Percentiles rank a stretch among this genome's conserved stretches.
phyloP scores from a whole-genome alignment of 2,329 filamentous ascomycete genomes.

The Penicillium rolfsii region DNA sequence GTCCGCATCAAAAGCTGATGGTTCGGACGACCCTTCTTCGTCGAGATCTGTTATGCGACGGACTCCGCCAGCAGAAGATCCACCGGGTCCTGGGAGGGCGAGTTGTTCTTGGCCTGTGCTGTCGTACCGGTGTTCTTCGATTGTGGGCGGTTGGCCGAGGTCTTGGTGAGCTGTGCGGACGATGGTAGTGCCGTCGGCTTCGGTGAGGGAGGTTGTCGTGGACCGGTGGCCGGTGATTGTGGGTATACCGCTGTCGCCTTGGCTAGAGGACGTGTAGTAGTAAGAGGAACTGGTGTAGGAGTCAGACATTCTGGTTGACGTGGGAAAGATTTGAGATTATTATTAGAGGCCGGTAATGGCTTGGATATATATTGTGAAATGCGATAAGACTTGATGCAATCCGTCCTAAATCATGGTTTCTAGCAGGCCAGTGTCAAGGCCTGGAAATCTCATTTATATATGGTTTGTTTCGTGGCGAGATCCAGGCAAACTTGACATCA shows the following conservation, averaged over 20 bases:
- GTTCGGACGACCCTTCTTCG: constrained; percentile 21
- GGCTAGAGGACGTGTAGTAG: constrained; percentile 38
- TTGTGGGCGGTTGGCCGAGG: constrained; percentile 37
- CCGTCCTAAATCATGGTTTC: neutral
- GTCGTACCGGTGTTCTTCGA: constrained; percentile 42
- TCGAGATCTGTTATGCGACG: constrained; percentile 37
- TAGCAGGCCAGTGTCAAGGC: neutral
- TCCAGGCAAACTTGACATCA: constrained; percentile 4
- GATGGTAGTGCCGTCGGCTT: constrained; percentile 37
- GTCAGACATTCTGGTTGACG: constrained; percentile 27
- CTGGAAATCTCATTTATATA: neutral
- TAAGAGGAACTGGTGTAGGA: constrained; percentile 39
- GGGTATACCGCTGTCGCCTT: constrained; percentile 29
- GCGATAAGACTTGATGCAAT: neutral
- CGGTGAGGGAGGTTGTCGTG: constrained; percentile 37
- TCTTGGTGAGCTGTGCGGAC: constrained; percentile 42
- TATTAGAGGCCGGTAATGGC: neutral
- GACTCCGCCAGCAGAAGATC: constrained; percentile 28
- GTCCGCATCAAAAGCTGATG: constrained; percentile 15
- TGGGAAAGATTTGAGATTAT: neutral
- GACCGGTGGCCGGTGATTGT: constrained; percentile 39
- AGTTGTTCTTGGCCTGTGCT: constrained; percentile 36
- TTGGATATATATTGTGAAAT: neutral
- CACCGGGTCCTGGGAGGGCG: constrained; percentile 16
- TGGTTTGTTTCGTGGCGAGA: neutral